These are phyloP conservation scores for Astrocystis sublimbata DNA, from an alignment of 495 filamentous ascomycete genomes.

Conservation along the genomic window DNA sequence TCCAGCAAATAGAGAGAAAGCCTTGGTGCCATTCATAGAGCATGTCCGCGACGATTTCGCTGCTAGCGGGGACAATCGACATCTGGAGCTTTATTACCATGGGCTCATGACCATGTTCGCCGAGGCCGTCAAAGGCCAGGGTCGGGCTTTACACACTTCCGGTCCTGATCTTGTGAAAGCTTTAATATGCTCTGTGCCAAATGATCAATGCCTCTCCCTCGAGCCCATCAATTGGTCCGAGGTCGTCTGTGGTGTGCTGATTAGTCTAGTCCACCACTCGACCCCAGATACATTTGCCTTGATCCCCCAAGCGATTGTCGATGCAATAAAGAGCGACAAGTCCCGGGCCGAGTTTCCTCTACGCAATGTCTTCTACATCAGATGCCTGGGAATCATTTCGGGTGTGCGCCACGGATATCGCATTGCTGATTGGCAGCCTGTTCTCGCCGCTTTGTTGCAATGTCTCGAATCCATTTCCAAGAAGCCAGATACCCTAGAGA, in stretches of 20 bases:
- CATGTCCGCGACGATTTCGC: conserved; percentile 70
- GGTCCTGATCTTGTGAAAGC: conserved; percentile 68
- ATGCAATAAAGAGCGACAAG: conserved; percentile 44
- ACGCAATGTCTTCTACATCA: conserved; percentile 55
- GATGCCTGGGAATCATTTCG: conserved; percentile 65
- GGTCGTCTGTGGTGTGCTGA: conserved; percentile 71
- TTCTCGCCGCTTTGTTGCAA: conserved; percentile 59
- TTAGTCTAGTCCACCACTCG: conserved; percentile 79
- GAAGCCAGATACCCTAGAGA: conserved; percentile 35
- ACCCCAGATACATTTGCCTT: conserved; percentile 67
- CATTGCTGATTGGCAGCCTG: conserved; percentile 67
- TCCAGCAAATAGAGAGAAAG: conserved; percentile 68
- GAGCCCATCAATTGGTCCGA: conserved; percentile 55
- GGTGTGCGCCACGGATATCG: conserved; percentile 77
- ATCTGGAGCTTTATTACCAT: conserved; percentile 67
- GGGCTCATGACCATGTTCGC: conserved; percentile 89
- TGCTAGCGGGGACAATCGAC: conserved; percentile 50
- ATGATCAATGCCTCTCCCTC: conserved; percentile 47
- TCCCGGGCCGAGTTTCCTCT: conserved; percentile 34
- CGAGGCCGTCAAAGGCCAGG: conserved; percentile 83
- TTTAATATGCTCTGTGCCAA: conserved; percentile 55
- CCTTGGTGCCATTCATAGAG: conserved; percentile 66
- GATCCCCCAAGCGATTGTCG: conserved; percentile 58
- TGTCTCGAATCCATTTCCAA: conserved; percentile 51
- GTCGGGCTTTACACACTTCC: conserved; percentile 76